A percentile compares a stretch with the other conserved stretches of the same genome.
Conservation (phyloP, 345 rosid species). For the Aquilaria malaccensis region DNA sequence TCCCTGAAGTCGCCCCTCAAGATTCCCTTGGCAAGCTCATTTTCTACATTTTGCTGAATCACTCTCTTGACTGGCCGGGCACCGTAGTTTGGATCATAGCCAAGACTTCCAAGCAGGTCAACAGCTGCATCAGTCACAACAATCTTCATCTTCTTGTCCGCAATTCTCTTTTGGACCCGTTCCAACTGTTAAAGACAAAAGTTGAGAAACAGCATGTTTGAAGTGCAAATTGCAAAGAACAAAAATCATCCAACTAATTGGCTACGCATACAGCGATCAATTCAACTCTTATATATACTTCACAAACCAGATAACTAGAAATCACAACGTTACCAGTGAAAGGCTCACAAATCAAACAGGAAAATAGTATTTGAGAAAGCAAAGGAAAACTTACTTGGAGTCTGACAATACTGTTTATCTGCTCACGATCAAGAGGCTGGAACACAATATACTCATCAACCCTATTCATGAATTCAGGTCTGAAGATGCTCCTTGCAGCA, state of each 20-base stretch:
- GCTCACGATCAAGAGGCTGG: slow-evolving; percentile 86
- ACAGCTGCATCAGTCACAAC: slow-evolving; percentile 63
- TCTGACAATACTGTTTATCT: slow-evolving; percentile 75
- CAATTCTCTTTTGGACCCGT: slow-evolving; percentile 82
- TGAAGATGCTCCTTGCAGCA: slow-evolving; percentile 94
- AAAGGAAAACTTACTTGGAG: slow-evolving; percentile 58
- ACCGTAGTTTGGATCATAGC: slow-evolving; percentile 94
- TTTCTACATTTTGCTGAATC: slow-evolving; percentile 91
- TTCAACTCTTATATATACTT: too few relatives aligned
- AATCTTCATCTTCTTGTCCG: slow-evolving; percentile 84
- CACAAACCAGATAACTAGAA: too few relatives aligned
- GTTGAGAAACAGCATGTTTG: neutral
- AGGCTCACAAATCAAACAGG: too few relatives aligned
- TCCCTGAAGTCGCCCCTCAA: slow-evolving; percentile 87
- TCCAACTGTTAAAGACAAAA: slow-evolving; percentile 50
- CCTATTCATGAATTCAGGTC: slow-evolving; percentile 97
- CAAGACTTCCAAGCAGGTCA: slow-evolving; percentile 74
- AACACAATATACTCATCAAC: slow-evolving; percentile 98
- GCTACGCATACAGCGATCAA: too few relatives aligned
- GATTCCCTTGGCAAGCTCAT: slow-evolving; percentile 95
- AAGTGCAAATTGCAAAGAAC: too few relatives aligned
- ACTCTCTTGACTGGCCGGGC: slow-evolving; percentile 97
- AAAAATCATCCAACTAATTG: too few relatives aligned
- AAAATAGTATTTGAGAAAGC: too few relatives aligned
- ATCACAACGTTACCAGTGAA: too few relatives aligned